phyloP scores from a whole-genome alignment of 257 asterid species.

The Solanum etuberosum region DNA sequence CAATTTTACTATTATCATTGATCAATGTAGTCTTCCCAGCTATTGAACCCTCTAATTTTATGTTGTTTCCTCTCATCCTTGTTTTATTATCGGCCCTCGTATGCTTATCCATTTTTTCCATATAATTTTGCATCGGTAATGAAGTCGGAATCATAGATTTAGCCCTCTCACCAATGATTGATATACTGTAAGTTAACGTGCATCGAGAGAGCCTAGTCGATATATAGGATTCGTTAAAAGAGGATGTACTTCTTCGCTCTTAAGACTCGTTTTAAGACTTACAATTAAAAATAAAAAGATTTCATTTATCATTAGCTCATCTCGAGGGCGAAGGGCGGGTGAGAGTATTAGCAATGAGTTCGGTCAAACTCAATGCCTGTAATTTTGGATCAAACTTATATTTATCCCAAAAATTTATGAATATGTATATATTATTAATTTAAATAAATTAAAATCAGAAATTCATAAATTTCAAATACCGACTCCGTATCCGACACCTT shows the following conservation, averaged over 20 bases:
- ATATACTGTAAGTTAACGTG: background rate
- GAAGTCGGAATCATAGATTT: background rate
- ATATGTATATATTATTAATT: background rate
- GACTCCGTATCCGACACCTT: accelerated
- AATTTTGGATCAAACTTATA: background rate
- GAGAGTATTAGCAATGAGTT: background rate
- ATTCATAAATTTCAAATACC: background rate
- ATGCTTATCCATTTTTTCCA: too few species aligned
- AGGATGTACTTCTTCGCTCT: background rate
- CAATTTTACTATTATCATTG: background rate
- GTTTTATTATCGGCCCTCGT: too few species aligned
- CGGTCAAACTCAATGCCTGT: background rate
- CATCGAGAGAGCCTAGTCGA: background rate
- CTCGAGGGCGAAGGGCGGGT: background rate
- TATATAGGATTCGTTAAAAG: background rate
- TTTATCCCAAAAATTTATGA: background rate
- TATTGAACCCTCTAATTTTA: background rate
- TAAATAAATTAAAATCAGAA: background rate
- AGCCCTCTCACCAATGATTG: background rate
- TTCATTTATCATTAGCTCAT: background rate
- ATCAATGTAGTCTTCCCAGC: background rate
- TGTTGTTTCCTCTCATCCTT: background rate
- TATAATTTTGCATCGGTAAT: too few species aligned
- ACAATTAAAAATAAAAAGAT: background rate
- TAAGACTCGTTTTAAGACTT: background rate